A percentile compares a stretch with the other conserved stretches of the same genome.
phyloP scores from a whole-genome alignment of 768 basidiomycete species.

The Pleurotus tuoliensis region DNA sequence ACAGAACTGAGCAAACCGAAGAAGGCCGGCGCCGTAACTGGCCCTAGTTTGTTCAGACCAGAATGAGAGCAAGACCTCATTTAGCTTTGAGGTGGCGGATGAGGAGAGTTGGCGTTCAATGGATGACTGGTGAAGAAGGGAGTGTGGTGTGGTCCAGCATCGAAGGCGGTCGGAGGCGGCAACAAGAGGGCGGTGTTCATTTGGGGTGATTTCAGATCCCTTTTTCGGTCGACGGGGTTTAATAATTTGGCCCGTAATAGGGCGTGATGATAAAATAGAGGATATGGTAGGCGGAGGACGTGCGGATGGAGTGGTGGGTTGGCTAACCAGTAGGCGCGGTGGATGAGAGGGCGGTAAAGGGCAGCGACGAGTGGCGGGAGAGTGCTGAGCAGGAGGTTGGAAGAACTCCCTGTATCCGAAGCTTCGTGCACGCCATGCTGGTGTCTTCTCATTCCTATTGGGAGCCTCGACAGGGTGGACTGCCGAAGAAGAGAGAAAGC shows the following conservation, averaged over 20 bases:
- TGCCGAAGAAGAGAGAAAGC: no score
- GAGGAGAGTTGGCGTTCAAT: not conserved
- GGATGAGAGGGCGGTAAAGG: not conserved
- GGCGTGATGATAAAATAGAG: not conserved
- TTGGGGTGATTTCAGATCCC: constrained; percentile 3
- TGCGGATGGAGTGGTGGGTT: not conserved
- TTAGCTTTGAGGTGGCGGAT: not conserved
- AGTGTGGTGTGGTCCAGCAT: constrained; percentile 17
- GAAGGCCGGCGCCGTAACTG: constrained; percentile 28
- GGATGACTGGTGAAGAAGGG: not conserved
- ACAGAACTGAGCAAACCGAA: constrained; percentile 30
- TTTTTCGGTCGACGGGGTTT: constrained; percentile 8
- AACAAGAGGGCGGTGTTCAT: constrained; percentile 14
- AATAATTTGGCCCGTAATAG: not conserved
- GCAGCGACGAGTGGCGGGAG: not conserved
- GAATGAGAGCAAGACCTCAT: constrained; percentile 4
- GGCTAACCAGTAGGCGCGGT: not conserved
- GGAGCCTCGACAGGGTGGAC: no score
- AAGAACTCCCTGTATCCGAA: not conserved
- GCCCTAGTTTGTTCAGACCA: constrained; percentile 11
- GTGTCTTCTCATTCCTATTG: no score
- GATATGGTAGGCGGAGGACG: not conserved
- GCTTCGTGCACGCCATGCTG: no score
- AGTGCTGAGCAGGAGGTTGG: not conserved
- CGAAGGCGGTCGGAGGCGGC: constrained; percentile 16